Base-by-base conservation (phyloP, 2,329 filamentous ascomycete species). In the Alternaria alternata region DNA sequence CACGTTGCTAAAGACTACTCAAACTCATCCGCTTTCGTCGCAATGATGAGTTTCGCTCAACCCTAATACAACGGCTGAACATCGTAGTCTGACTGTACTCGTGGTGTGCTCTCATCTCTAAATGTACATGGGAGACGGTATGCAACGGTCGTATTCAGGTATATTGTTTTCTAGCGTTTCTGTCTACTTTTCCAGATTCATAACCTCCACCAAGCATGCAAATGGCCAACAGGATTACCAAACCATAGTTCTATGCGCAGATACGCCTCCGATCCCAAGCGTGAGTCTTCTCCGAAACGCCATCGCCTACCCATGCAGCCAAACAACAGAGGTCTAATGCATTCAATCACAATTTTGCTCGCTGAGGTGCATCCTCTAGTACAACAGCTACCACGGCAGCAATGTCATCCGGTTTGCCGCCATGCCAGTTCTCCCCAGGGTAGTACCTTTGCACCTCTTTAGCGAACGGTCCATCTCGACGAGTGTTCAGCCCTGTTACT, bases 341-440 rank as follows among this genome's bases (percentile, higher is more conserved):
- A 69, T 55, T 58, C 51, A 24, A 59, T 65, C 61, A 65, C 43
- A 57, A 59, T 60, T 62, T 65, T 32, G 61, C 42, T 54, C 54
- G 62, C 47, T 59, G 53, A 41, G 65, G 51, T 36, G 57, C 34
- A 39, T 71, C 66, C 55, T 77, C 74, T 8, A 76, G 67, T 34
- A 77, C 77, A 16, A 79, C 66, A 32, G 89, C 88, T 14, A 94
- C 89, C 51, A 99, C 83, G 5, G 93, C 93, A 72, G 93, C 94
- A 60, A 99, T 97, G 78, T 99, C 95, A 76, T 99, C 95, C 20
- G 96, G 87, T 79, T 99, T 99, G 53, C 95, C 95, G 59, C 95
- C 95, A 59, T 88, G 88, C 88, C 92, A 99, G 59, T 89, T 87
- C 78, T 98, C 94, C 38, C 89, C 84, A 0, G 95, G 94, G 69